phyloP scores from a whole-genome alignment of 176 grass and related monocot genomes.

The Calamus simplicifolius region DNA sequence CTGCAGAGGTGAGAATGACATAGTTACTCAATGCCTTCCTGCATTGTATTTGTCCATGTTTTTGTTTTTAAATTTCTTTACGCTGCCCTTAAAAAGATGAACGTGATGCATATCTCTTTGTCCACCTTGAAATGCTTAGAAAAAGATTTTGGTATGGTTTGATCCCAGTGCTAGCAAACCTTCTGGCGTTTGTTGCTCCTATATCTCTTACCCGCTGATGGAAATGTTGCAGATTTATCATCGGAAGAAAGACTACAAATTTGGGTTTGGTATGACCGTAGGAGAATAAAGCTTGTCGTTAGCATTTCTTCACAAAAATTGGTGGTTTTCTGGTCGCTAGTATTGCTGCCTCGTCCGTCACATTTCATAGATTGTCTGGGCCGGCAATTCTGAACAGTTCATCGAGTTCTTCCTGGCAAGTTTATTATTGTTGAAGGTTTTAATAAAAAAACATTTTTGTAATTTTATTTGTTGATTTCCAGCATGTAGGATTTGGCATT shows the following conservation, averaged over 20 bases:
- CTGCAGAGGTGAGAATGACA: conserved; percentile 56
- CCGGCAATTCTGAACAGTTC: not conserved
- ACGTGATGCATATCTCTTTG: too few species aligned
- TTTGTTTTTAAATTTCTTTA: too few species aligned
- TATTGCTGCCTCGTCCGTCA: not conserved
- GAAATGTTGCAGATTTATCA: conserved; percentile 70
- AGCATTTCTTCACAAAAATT: conserved; percentile 13
- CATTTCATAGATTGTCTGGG: conserved; percentile 1
- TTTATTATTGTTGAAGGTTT: not conserved
- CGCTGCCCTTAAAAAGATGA: too few species aligned
- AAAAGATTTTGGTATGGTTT: too few species aligned
- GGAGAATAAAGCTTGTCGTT: conserved; percentile 55
- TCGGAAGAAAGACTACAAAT: conserved; percentile 97
- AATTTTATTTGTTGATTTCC: conserved; percentile 18
- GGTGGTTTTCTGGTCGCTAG: conserved; percentile 10
- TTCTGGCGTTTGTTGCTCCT: too few species aligned
- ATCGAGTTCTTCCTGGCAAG: conserved; percentile 13
- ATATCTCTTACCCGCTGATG: too few species aligned
- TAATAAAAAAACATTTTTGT: conserved; percentile 14
- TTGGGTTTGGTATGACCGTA: conserved; percentile 91
- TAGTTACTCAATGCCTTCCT: not conserved
- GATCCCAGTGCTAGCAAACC: too few species aligned
- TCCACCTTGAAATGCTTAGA: too few species aligned
- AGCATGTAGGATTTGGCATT: conserved; percentile 9
- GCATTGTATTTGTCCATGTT: not conserved